phyloP scores from a whole-genome alignment of 352 stramenopile genomes.

The Globisporangium megalacanthum region DNA sequence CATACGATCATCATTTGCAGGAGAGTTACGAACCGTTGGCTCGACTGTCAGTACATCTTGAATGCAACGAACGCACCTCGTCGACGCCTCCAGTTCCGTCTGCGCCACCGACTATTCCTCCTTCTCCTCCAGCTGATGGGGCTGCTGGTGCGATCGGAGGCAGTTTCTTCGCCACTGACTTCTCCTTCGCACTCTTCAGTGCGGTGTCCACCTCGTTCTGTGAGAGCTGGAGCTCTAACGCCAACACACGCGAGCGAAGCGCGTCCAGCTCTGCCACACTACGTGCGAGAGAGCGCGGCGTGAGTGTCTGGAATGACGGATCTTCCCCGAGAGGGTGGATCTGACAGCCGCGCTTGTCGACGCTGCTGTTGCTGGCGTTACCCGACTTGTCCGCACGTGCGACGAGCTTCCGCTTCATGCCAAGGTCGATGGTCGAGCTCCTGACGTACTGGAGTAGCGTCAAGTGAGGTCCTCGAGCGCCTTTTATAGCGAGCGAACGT shows the following conservation, averaged over 20 bases:
- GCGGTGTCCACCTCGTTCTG: conserved; percentile 37
- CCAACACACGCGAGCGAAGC: conserved; percentile 35
- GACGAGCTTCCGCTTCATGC: conserved; percentile 8
- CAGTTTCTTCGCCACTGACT: conserved; percentile 29
- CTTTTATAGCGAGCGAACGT: no score
- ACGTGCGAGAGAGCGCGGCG: conserved; percentile 44
- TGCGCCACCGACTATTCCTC: no score
- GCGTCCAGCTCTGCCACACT: conserved; percentile 50
- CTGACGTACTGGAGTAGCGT: no score
- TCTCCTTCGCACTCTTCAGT: conserved; percentile 19
- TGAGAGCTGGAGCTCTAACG: conserved; percentile 50
- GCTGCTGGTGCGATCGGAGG: conserved; percentile 22
- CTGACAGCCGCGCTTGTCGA: conserved; percentile 16
- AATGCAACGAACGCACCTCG: no score
- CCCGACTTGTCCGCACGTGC: conserved; percentile 15
- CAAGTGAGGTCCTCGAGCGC: no score
- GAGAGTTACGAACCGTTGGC: no score
- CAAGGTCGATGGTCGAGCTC: no score
- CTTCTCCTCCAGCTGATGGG: background rate
- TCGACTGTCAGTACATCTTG: no score
- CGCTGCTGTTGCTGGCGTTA: conserved; percentile 11
- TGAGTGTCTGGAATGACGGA: conserved; percentile 37
- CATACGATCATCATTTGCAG: no score
- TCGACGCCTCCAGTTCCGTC: background rate
- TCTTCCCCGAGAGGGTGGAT: conserved; percentile 51